Conservation (phyloP, 208 protist genomes). For the Leishmania major region DNA sequence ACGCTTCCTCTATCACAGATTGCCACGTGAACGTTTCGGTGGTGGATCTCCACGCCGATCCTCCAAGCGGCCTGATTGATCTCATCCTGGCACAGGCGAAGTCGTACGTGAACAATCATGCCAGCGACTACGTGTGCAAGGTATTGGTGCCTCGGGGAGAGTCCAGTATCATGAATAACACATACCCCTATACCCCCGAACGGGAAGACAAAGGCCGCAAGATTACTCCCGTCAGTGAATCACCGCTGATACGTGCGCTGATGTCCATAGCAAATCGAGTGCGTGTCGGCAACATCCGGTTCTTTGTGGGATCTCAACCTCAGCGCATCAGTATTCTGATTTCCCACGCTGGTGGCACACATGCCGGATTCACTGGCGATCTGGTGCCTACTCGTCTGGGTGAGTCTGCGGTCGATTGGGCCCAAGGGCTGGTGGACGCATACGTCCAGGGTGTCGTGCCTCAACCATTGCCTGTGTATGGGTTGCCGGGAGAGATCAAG, state of each 20-base stretch:
- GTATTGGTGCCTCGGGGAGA: constrained; percentile 13
- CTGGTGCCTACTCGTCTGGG: constrained; percentile 1
- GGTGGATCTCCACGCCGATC: constrained; percentile 3
- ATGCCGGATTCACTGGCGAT: neutral
- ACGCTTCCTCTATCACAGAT: neutral
- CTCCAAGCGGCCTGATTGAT: constrained; percentile 18
- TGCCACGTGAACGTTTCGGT: constrained; percentile 29
- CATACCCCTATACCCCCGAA: neutral
- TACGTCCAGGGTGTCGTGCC: neutral
- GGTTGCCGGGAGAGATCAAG: constrained; percentile 2
- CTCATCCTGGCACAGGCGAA: neutral
- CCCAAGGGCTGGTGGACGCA: constrained; percentile 17
- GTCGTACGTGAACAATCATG: neutral
- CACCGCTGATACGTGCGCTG: neutral
- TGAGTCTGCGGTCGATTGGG: constrained; percentile 6
- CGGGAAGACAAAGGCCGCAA: neutral
- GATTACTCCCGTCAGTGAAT: neutral
- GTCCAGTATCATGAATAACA: neutral
- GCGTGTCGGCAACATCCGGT: neutral
- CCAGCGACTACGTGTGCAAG: constrained; percentile 16
- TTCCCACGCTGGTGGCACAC: neutral
- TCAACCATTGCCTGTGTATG: constrained; percentile 19
- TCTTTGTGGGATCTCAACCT: neutral
- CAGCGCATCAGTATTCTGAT: neutral
- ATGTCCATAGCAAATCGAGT: neutral